Conservation (phyloP, 2,329 filamentous ascomycete genomes). For the Aspergillus sp. region DNA sequence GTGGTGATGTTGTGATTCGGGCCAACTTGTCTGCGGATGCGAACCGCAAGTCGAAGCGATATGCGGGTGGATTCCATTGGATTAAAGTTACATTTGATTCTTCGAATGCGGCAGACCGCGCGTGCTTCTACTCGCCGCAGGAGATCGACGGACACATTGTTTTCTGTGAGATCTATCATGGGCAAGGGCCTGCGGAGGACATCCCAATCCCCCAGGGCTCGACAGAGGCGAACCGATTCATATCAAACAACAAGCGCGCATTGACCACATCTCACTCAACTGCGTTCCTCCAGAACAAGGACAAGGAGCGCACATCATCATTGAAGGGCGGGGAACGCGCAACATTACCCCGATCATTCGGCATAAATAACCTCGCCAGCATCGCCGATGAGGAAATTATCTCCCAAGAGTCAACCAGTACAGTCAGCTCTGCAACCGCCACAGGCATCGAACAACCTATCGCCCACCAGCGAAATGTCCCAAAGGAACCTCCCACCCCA, state of each 20-base stretch:
- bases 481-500: constrained; percentile 34
- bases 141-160: constrained; percentile 69
- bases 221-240: constrained; percentile 22
- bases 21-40: constrained; percentile 69
- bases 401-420: constrained; percentile 38
- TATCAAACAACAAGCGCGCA: constrained; percentile 32
- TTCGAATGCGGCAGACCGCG: constrained; percentile 67
- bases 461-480: constrained; percentile 29
- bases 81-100: constrained; percentile 84
- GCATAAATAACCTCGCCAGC: constrained; percentile 36
- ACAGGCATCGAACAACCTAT: constrained; percentile 25
- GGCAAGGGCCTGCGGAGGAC: constrained; percentile 64
- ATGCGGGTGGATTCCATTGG: constrained; percentile 86
- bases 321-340: constrained; percentile 16
- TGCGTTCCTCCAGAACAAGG: constrained; percentile 32
- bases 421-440: constrained; percentile 45
- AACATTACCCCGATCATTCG: constrained; percentile 43
- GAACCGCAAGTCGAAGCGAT: constrained; percentile 74
- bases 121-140: constrained; percentile 69
- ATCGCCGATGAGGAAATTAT: constrained; percentile 32
- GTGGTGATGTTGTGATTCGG: constrained; percentile 69
- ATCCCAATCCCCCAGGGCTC: constrained; percentile 58
- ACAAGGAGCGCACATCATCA: constrained; percentile 33
- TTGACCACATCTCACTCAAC: constrained; percentile 38
- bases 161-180: constrained; percentile 68